Percentiles rank a stretch among this genome's conserved stretches.
phyloP scores from a whole-genome alignment of 306 rosid genomes.

The Luffa acutangula region DNA sequence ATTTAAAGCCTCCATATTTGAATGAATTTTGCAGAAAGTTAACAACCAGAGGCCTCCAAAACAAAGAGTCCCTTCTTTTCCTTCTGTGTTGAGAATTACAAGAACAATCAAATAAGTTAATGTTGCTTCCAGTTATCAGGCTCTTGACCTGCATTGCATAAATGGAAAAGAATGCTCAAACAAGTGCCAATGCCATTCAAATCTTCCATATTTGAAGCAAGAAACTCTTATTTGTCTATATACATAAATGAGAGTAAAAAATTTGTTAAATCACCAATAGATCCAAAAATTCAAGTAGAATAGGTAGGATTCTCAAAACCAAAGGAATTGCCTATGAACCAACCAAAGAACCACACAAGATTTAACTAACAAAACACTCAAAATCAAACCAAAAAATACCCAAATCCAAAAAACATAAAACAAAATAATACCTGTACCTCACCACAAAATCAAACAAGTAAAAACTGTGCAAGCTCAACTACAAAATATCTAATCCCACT shows the following conservation, averaged over 20 bases:
- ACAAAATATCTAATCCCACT: neutral
- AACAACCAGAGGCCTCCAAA: neutral
- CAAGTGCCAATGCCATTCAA: neutral
- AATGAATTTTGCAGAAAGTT: neutral
- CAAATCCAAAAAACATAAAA: neutral
- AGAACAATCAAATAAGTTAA: constrained; percentile 3
- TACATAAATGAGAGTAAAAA: neutral
- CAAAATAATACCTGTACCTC: neutral
- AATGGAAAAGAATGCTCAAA: neutral
- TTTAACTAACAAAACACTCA: neutral
- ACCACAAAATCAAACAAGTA: neutral
- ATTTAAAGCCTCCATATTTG: constrained; percentile 41
- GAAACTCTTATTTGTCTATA: neutral
- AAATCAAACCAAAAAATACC: neutral
- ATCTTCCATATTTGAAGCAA: neutral
- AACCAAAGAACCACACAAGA: neutral
- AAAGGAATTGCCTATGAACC: neutral
- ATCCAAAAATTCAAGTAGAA: neutral
- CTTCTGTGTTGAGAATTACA: constrained; percentile 1
- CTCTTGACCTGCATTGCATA: neutral
- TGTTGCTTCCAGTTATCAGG: neutral
- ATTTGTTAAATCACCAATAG: neutral
- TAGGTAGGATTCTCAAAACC: neutral
- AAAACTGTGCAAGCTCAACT: neutral
- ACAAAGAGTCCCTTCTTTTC: neutral